Conservation (phyloP, 208 protist species). For the Acanthamoeba royreba region DNA sequence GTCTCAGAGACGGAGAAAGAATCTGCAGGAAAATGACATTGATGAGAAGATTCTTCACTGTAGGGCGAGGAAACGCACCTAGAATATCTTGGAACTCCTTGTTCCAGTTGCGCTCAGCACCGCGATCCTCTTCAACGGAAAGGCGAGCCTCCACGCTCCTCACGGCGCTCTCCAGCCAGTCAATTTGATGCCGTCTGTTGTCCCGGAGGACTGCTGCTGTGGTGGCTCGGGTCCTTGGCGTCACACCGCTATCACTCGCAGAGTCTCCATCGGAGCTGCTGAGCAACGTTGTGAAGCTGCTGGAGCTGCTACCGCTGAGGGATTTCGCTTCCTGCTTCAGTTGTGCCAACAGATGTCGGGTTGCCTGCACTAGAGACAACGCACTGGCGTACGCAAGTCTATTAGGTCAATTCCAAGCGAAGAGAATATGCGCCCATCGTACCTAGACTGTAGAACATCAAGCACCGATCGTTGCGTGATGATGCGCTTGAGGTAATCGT, state of each 20-base stretch:
- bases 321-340: not conserved
- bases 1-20: conserved; percentile 32
- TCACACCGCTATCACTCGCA: not conserved
- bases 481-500: not conserved
- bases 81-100: conserved; percentile 56
- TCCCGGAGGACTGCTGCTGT: too few species aligned
- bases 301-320: not conserved
- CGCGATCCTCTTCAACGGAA: conserved; percentile 11
- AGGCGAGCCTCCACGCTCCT: conserved; percentile 27
- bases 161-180: conserved; percentile 12
- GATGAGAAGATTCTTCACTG: too few species aligned
- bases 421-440: not conserved
- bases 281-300: not conserved
- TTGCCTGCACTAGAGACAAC: not conserved
- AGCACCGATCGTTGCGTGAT: not conserved
- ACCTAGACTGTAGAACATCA: conserved; percentile 28
- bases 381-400: not conserved
- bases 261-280: not conserved
- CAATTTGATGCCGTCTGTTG: not conserved
- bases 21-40: not conserved
- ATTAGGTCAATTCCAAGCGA: not conserved
- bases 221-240: not conserved
- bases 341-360: not conserved
- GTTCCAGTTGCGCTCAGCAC: conserved; percentile 46
- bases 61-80: not conserved